A percentile compares a stretch with the other conserved stretches of the same genome.
Conservation (phyloP, 805 yeast genomes). For the Phaffomyces antillensis region DNA sequence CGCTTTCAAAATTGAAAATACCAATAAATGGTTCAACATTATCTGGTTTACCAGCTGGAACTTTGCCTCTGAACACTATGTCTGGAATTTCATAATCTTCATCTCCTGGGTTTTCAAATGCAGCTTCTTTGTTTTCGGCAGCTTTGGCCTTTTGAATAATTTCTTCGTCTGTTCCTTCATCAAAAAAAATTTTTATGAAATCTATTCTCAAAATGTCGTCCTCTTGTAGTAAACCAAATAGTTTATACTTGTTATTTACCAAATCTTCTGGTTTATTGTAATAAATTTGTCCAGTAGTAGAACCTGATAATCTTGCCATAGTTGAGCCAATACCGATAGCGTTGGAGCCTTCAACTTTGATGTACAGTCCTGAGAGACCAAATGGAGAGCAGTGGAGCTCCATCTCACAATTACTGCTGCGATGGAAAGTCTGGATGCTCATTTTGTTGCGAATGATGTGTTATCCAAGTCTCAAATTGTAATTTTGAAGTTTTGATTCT, state of each 20-base stretch:
- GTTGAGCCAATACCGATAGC: constrained; percentile 50
- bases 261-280: constrained; percentile 42
- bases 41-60: constrained; percentile 48
- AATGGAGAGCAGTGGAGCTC: constrained; percentile 53
- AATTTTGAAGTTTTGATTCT: not conserved
- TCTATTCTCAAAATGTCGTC: constrained; percentile 41
- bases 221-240: constrained; percentile 42
- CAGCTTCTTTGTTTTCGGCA: constrained; percentile 8
- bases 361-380: constrained; percentile 45
- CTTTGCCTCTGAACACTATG: constrained; percentile 41
- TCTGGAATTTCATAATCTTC: constrained; percentile 39
- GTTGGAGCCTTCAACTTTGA: constrained; percentile 40
- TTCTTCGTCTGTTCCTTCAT: constrained; percentile 11
- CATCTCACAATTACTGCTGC: constrained; percentile 43
- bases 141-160: constrained; percentile 5
- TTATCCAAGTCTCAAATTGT: not conserved
- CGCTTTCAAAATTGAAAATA: constrained; percentile 41
- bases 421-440: constrained; percentile 26
- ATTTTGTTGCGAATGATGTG: not conserved
- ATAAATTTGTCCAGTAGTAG: constrained; percentile 40
- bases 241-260: constrained; percentile 39
- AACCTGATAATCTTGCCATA: constrained; percentile 49
- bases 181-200: constrained; percentile 38
- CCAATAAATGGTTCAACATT: constrained; percentile 48
- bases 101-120: constrained; percentile 26